Evolutionary conservation across 305 asterid species (phyloP).

Genomic region (Fraxinus albicans): DNA sequence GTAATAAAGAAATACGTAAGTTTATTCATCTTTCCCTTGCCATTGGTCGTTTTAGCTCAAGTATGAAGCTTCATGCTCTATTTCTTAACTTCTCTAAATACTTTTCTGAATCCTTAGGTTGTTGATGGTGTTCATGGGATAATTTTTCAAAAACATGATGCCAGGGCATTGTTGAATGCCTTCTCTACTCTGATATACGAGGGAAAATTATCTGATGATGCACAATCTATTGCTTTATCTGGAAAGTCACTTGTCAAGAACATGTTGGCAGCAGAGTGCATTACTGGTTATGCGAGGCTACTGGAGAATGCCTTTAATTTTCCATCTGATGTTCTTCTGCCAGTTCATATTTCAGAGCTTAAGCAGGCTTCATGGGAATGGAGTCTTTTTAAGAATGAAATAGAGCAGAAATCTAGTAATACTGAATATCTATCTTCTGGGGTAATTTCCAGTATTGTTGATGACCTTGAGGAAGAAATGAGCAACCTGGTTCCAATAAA

Average conservation of each 20-base stretch:
- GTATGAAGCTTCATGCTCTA: slow-evolving; percentile 16
- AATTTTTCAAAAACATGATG: slow-evolving; percentile 54
- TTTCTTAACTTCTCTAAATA: slow-evolving; percentile 18
- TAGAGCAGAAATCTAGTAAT: slow-evolving; percentile 42
- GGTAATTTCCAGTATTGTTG: slow-evolving; percentile 55
- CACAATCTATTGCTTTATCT: slow-evolving; percentile 67
- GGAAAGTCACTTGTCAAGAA: slow-evolving; percentile 77
- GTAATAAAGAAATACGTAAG: slow-evolving; percentile 72
- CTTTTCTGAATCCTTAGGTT: slow-evolving; percentile 50
- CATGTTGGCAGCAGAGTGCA: slow-evolving; percentile 83
- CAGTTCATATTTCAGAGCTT: slow-evolving; percentile 59
- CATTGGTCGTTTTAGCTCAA: slow-evolving; percentile 23
- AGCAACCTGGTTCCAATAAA: slow-evolving; percentile 33
- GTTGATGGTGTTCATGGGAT: slow-evolving; percentile 85
- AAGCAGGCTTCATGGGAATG: slow-evolving; percentile 72
- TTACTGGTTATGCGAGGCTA: slow-evolving; percentile 58
- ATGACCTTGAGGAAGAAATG: slow-evolving; percentile 68
- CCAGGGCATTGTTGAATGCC: slow-evolving; percentile 59
- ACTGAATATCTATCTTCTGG: slow-evolving; percentile 35
- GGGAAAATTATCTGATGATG: slow-evolving; percentile 62
- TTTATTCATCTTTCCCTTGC: slow-evolving; percentile 16
- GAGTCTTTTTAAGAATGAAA: slow-evolving; percentile 55
- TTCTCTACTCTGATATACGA: slow-evolving; percentile 67
- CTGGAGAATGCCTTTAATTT: slow-evolving; percentile 71
- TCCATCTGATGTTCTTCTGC: slow-evolving; percentile 84